Evolutionary conservation across 139 green algal genomes (phyloP), one percentile per base, ranked within the genome.

Genomic region (Chlorella sp.): DNA sequence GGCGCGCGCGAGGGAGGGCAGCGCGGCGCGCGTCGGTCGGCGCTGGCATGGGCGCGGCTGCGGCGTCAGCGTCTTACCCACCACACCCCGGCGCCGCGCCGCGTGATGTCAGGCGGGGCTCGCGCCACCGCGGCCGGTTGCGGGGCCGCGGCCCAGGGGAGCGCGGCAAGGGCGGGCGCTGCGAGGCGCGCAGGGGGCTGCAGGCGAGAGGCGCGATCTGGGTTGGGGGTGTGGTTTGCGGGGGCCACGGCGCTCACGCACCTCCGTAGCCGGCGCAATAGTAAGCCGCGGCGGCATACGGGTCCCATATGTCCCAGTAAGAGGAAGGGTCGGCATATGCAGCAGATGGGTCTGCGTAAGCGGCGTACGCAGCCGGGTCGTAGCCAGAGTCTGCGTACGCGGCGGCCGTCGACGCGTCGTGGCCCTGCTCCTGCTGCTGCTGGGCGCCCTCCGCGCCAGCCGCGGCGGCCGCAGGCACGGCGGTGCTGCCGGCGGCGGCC

Each of bases 241-340:
- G 21, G 48, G 17, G 21, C 17, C 48, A 33, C 21, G 25, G 23
- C 36, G 36, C 8, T 21, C 38, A 51, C 38, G 23, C 62, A 51
- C 62, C 40, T 69, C 21, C 27, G 40, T 74, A 74, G 36, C 68
- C 68, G 38, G 48, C 38, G 29, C 65, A 43, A 42, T 66, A 66
- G 3, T 12, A 31, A 36, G 41, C 64, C 25, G 55, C 55, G 25
- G 27, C 64, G 17, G 19, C 25, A 36, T 72, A 72, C 0, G 29
- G 43, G 14, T 45, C 65, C 17, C 59, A 72, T n/a, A 12, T 31
- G 0, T 41, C 42, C 23, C 59, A 72, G n/a, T 72, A 72, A 14
- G 65, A 43, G 29, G 61, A 36, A 31, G 61, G 38, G 31, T 43
- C 63, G 23, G 53, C 53, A 60, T 72, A 72, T 11, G 64, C 65